phyloP scores from a whole-genome alignment of 116 monocot species.

The Phalaenopsis hybrid region DNA sequence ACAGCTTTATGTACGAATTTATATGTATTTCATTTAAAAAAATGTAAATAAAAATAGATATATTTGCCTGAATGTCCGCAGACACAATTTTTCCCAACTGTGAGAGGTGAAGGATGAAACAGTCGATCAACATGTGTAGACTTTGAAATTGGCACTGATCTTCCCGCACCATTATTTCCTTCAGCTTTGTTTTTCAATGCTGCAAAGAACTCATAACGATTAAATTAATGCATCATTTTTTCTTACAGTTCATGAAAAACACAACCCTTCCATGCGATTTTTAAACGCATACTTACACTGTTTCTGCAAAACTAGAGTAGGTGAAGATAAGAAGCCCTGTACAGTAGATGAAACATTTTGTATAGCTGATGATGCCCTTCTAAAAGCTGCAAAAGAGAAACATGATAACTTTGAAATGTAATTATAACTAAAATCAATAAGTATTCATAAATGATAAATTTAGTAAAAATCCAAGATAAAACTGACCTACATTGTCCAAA shows the following conservation, averaged over 20 bases:
- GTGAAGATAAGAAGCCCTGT: slow-evolving; percentile 1
- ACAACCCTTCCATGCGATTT: not conserved
- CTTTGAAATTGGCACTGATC: not conserved
- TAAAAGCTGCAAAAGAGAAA: slow-evolving; percentile 6
- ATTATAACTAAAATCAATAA: not conserved
- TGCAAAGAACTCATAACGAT: not conserved
- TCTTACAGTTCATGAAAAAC: not conserved
- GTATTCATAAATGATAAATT: too few species aligned
- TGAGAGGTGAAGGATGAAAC: not conserved
- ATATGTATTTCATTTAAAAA: not conserved
- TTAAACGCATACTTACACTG: not conserved
- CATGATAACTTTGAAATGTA: not conserved
- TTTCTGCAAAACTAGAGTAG: not conserved
- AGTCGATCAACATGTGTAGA: not conserved
- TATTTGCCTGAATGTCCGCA: not conserved
- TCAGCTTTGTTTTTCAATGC: slow-evolving; percentile 1
- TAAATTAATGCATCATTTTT: not conserved
- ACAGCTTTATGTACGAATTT: not conserved
- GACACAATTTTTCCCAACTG: not conserved
- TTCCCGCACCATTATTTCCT: not conserved
- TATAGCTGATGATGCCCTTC: not conserved
- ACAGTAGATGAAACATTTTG: slow-evolving; percentile 1
- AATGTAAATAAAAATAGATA: not conserved
- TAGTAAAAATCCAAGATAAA: not conserved
- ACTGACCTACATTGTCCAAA: not conserved